Evolutionary conservation across 345 rosid species (phyloP), one percentile per base, ranked within the genome.

Genomic region (Arabis alpina): DNA sequence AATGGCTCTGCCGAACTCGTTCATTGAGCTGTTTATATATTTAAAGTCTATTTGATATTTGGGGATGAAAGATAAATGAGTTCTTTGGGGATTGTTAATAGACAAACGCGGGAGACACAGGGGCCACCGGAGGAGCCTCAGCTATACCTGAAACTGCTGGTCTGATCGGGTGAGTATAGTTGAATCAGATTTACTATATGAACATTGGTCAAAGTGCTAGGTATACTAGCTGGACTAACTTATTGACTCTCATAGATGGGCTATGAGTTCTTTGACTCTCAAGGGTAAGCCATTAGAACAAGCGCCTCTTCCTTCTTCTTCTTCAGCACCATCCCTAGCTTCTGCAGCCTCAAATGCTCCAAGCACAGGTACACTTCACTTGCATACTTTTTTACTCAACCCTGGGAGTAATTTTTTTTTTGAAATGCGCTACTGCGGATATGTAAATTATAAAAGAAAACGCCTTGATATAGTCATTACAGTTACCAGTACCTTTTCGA

Each of bases 251-350:
- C 77, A 77, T 80, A 91, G 99, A 76, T 94, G 99, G 99, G 99
- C 99, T 65, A 88, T 94, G 92, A 94, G 98, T 83, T 94, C 99
- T 67, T 83, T 94, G 83, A 92, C 93, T 52, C 88, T 85, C 25
- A 94, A 91, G 85, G 96, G 97, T 54, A 94, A 91, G 82, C 88
- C 88, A 71, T 84, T 89, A 28, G 96, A 94, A 56, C 99, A 89
- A 69, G 82, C 87, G 54, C 67, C 90, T 52, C 81, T 89, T 77
- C 80, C 92, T 69, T 70, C 92, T 44, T 79, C 88, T 64, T 84
- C 76, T 64, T 75, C 91, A 47, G 81, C 72, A 48, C 49, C 83
- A 42, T 56, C 84, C 49, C 52, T 78, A 14, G 74, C 85, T 71
- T 77, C 96, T 51, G 59, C 78, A n/a, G 68, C 79, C 68, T 82